Base-by-base conservation (phyloP, 495 filamentous ascomycete genomes). In the Aspergillus baeticus region DNA sequence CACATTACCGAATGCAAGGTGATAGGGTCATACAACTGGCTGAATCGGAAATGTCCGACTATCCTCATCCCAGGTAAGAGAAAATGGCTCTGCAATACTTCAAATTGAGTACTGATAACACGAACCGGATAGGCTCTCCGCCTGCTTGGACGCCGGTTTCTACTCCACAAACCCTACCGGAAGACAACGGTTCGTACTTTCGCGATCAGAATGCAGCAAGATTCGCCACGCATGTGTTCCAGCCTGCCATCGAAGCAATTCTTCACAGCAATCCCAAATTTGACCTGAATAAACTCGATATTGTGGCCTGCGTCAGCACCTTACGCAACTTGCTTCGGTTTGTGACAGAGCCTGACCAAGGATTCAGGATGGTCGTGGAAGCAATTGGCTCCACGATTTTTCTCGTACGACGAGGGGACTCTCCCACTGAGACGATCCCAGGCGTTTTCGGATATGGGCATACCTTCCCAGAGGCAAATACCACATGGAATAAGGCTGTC, bases 401-500 rank as follows among this genome's bases (percentile, higher is more conserved):
- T 63, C 77, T 90, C 43, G 61, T 84, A 34, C 80, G 85, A 21
- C 71, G 74, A 18, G 82, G 85, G 47, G 85, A 81, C 48, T 76
- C 74, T 1, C 83, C 84, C 0, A 78, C 63, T 0, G 67, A 83
- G 51, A 51, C 63, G 3, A 84, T 89, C 26, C 60, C 66, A 2
- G 73, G 72, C 46, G 69, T 89, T 4, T 51, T 52, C 6, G 87
- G 85, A 0, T 89, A 74, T 62, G 86, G 86, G 7, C 83, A 87
- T 63, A 77, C 81, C 1, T 89, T 89, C 63, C 77, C 83, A 5
- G 83, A 87, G 35, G 75, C 68, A 31, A 86, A 87, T 60, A 89
- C 87, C 2, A 81, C 78, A 1, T 84, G 84, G 80, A 70, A 77
- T 7, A 4, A 54, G 0, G 73, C 69, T 10, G 72, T 81, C 23